These are phyloP conservation scores for Pneumocystis sp. DNA, from an alignment of 1,139 yeast genomes.

Conservation along the genomic window DNA sequence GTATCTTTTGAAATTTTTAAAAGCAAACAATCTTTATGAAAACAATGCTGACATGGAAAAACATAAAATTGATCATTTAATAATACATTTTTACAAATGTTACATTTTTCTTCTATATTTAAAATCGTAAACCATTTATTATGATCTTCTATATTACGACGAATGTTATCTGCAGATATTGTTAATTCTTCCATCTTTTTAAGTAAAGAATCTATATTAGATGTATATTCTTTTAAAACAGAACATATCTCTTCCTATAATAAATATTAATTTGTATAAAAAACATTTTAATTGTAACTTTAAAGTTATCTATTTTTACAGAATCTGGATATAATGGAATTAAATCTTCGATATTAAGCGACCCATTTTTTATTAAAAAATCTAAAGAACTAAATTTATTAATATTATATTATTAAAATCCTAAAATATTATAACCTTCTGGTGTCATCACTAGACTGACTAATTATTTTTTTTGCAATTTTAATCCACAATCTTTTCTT, in stretches of 20 bases:
- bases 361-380: slow-evolving; percentile 37
- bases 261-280: background rate
- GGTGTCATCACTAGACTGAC: slow-evolving; percentile 21
- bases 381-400: slow-evolving; percentile 22
- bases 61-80: slow-evolving; percentile 60
- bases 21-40: slow-evolving; percentile 76
- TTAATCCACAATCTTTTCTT: slow-evolving; percentile 64
- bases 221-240: slow-evolving; percentile 60
- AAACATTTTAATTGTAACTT: slow-evolving; percentile 19
- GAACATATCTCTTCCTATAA: slow-evolving; percentile 50
- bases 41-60: slow-evolving; percentile 82
- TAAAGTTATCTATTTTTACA: slow-evolving; percentile 65
- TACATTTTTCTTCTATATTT: slow-evolving; percentile 77
- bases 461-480: slow-evolving; percentile 47
- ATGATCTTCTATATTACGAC: slow-evolving; percentile 40
- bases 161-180: slow-evolving; percentile 45
- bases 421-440: slow-evolving; percentile 8
- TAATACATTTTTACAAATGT: slow-evolving; percentile 50
- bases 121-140: slow-evolving; percentile 40
- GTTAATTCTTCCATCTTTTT: slow-evolving; percentile 67
- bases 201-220: slow-evolving; percentile 46
- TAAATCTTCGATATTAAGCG: slow-evolving; percentile 64
- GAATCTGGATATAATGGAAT: slow-evolving; percentile 75
- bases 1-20: slow-evolving; percentile 44
- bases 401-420: slow-evolving; percentile 11